Evolutionary conservation across 305 asterid species (phyloP), one percentile per base, ranked within the genome.

Genomic region (Fraxinus xanthoxyloides): DNA sequence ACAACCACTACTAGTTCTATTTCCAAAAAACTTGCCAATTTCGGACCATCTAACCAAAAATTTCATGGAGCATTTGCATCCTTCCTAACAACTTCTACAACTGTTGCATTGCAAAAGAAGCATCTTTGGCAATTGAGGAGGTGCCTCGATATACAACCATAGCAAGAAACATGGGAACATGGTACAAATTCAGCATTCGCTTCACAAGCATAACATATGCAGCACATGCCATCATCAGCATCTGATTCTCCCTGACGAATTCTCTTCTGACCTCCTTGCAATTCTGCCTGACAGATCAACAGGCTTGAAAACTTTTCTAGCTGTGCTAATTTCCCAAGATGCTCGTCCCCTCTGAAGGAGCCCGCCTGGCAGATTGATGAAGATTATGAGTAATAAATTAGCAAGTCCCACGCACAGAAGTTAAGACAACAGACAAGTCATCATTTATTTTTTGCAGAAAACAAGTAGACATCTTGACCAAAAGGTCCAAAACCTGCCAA

Each of bases 111-210:
- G 90, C 99, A 95, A 85, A 95, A 95, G 93, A 95, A 95, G 90
- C 98, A 95, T 89, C 99, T 89, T 76, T 90, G 92, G 89, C 99
- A 88, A 81, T 95, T 95, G 61, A 95, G 90, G 54, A 94, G 95
- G 86, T 95, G 99, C 86, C 99, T 87, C n/a, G 97, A 87, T 82
- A 94, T 94, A 93, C 99, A 95, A 81, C 95, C 91, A 26, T 89
- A 89, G 92, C 99, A 95, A 19, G 99, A 94, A 9, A 87, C 80
- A 40, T 95, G 99, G 1, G 90, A 88, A 75, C 99, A 95, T 0
- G 99, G 98, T 35, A 85, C 63, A 76, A 95, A 93, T 36, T 85
- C 89, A 35, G 98, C 85, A 72, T 91, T 90, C 38, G 93, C 92
- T 81, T 56, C 79, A 77, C 91, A 88, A 15, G 93, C 80, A 85